Conservation (phyloP, 345 rosid genomes). For the Euphorbia lathyris region DNA sequence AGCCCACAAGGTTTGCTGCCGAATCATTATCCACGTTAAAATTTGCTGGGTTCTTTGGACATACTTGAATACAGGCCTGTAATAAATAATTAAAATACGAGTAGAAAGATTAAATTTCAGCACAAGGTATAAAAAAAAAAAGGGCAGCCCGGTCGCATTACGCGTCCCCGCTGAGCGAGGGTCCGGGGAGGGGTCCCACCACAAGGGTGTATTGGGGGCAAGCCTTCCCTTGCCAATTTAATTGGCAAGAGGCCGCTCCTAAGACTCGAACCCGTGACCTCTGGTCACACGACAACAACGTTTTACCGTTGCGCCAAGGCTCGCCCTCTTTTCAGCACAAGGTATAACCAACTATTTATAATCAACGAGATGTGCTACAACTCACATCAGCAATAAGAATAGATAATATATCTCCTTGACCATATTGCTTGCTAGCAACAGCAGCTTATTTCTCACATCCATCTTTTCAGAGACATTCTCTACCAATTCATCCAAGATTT, state of each 20-base stretch:
- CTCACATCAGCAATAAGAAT: slow-evolving; percentile 72
- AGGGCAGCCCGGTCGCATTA: too few relatives aligned
- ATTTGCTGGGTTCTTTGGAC: slow-evolving; percentile 89
- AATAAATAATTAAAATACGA: background rate
- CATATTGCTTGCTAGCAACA: slow-evolving; percentile 97
- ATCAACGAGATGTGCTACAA: slow-evolving; percentile 13
- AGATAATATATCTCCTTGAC: slow-evolving; percentile 81
- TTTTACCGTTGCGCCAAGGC: too few relatives aligned
- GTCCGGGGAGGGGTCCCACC: too few relatives aligned
- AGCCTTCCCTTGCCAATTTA: too few relatives aligned
- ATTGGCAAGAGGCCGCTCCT: too few relatives aligned
- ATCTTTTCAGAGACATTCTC: slow-evolving; percentile 91
- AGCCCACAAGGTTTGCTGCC: slow-evolving; percentile 85
- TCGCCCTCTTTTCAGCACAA: too few relatives aligned
- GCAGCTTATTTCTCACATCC: slow-evolving; percentile 92
- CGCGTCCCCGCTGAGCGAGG: too few relatives aligned
- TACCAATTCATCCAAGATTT: slow-evolving; percentile 63
- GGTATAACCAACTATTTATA: slow-evolving; percentile 12
- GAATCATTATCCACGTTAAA: slow-evolving; percentile 94
- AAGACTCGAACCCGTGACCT: too few relatives aligned
- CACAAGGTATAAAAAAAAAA: too few relatives aligned
- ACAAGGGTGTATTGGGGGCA: too few relatives aligned
- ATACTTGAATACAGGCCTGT: slow-evolving; percentile 96
- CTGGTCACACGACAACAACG: too few relatives aligned
- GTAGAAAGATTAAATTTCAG: background rate